These are phyloP conservation scores for Thalassia testudinum DNA, from an alignment of 116 monocot genomes.

Conservation along the genomic window DNA sequence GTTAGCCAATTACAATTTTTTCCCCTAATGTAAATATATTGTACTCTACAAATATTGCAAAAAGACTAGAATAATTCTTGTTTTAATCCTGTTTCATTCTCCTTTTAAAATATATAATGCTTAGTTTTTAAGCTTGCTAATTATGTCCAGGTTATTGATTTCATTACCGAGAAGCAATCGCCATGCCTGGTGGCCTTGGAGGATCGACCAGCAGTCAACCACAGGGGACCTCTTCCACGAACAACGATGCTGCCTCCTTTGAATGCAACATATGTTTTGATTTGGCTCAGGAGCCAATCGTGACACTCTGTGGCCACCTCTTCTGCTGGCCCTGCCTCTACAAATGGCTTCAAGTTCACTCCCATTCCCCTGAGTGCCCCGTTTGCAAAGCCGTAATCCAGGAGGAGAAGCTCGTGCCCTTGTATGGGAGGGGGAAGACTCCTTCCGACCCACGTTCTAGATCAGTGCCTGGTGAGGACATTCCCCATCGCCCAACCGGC, in stretches of 20 bases:
- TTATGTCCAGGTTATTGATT: no score
- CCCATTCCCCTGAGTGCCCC: constrained; percentile 46
- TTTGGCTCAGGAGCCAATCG: constrained; percentile 44
- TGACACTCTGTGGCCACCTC: constrained; percentile 56
- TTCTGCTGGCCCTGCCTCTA: constrained; percentile 69
- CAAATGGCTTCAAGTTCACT: constrained; percentile 38
- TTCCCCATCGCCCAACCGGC: constrained; percentile 42
- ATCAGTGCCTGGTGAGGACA: constrained; percentile 18
- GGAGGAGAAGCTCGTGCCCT: constrained; percentile 51
- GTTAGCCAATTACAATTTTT: no score
- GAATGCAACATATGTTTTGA: constrained; percentile 78
- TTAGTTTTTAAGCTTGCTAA: no score
- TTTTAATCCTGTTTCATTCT: no score
- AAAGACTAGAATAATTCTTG: no score
- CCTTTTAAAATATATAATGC: no score
- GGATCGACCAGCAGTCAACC: no score
- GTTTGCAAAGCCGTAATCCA: constrained; percentile 52
- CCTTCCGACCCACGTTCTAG: constrained; percentile 26
- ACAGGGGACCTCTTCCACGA: neutral
- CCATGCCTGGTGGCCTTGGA: no score
- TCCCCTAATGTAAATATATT: no score
- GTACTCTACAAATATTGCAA: no score
- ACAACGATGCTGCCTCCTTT: constrained; percentile 25
- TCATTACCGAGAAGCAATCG: no score
- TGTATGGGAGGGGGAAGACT: constrained; percentile 46